These are phyloP conservation scores for Chlorophyllum brunneum DNA, from an alignment of 768 basidiomycete genomes.

Conservation along the genomic window DNA sequence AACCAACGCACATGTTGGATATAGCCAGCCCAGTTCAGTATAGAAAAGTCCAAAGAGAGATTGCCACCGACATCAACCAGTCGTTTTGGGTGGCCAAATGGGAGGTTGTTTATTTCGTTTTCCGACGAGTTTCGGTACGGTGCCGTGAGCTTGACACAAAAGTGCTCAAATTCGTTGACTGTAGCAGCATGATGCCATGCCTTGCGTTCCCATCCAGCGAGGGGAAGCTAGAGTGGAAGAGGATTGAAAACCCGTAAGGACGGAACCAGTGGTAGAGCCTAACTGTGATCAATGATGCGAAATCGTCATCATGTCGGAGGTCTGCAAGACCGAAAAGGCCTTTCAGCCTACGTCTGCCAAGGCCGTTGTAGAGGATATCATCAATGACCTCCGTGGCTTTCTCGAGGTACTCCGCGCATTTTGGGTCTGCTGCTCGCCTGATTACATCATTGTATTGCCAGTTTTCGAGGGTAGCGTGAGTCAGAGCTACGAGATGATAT, in stretches of 20 bases:
- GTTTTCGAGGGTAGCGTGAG: slow-evolving; percentile 75
- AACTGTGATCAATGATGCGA: slow-evolving; percentile 67
- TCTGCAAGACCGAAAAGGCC: slow-evolving; percentile 69
- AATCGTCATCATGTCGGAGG: slow-evolving; percentile 73
- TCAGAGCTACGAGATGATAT: slow-evolving; percentile 58
- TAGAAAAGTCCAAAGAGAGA: too few species aligned
- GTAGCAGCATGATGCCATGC: too few species aligned
- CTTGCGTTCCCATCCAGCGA: too few species aligned
- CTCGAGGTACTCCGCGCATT: slow-evolving; percentile 56
- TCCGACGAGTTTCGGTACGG: too few species aligned
- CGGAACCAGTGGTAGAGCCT: slow-evolving; percentile 3
- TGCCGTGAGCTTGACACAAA: too few species aligned
- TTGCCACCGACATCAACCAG: too few species aligned
- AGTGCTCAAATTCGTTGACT: too few species aligned
- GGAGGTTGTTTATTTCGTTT: too few species aligned
- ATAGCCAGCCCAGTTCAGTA: too few species aligned
- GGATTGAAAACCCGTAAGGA: neutral
- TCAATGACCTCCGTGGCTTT: slow-evolving; percentile 61
- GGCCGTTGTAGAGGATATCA: slow-evolving; percentile 43
- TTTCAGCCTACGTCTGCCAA: slow-evolving; percentile 55
- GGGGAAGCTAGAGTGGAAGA: too few species aligned
- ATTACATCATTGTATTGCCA: slow-evolving; percentile 91
- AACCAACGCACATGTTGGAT: too few species aligned
- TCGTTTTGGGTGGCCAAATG: too few species aligned
- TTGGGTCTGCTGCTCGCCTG: slow-evolving; percentile 59